Conservation (phyloP, 2,329 filamentous ascomycete genomes). For the Tolypocladium nubicola region DNA sequence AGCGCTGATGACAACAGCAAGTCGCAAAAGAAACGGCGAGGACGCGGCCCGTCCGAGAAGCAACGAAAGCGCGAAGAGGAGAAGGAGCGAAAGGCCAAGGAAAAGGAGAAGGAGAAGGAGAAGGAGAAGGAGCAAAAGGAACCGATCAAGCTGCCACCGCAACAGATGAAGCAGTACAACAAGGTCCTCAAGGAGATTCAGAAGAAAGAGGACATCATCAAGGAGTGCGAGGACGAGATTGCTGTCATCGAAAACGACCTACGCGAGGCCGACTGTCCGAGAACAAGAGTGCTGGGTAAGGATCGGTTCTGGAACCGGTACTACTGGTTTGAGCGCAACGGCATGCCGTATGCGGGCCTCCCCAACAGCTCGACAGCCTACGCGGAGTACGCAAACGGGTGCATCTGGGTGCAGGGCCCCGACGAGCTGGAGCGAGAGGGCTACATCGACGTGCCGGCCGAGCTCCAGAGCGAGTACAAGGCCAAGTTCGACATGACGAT, state of each 20-base stretch:
- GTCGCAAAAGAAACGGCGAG: constrained; percentile 40
- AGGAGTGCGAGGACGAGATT: constrained; percentile 77
- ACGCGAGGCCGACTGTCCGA: constrained; percentile 84
- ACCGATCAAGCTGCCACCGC: constrained; percentile 50
- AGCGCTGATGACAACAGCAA: constrained; percentile 62
- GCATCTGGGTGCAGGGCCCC: constrained; percentile 93
- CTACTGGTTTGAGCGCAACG: constrained; percentile 98
- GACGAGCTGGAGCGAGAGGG: constrained; percentile 79
- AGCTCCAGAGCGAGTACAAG: constrained; percentile 66
- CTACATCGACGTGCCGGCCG: constrained; percentile 67
- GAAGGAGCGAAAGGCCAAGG: constrained; percentile 62
- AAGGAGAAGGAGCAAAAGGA: constrained; percentile 53
- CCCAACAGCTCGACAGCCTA: constrained; percentile 79
- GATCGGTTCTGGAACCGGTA: constrained; percentile 98
- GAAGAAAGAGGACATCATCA: constrained; percentile 71
- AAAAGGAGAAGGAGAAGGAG: constrained; percentile 54
- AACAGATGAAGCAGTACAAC: constrained; percentile 80
- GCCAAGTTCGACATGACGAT: constrained; percentile 72
- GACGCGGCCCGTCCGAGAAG: constrained; percentile 50
- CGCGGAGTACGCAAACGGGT: constrained; percentile 85
- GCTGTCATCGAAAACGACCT: constrained; percentile 81
- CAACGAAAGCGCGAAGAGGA: constrained; percentile 72
- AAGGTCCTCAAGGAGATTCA: constrained; percentile 83
- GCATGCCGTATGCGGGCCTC: constrained; percentile 88
- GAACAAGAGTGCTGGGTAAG: constrained; percentile 80